Evolutionary conservation across 768 basidiomycete genomes (phyloP).

Genomic region (Mycena albidolilacea): DNA sequence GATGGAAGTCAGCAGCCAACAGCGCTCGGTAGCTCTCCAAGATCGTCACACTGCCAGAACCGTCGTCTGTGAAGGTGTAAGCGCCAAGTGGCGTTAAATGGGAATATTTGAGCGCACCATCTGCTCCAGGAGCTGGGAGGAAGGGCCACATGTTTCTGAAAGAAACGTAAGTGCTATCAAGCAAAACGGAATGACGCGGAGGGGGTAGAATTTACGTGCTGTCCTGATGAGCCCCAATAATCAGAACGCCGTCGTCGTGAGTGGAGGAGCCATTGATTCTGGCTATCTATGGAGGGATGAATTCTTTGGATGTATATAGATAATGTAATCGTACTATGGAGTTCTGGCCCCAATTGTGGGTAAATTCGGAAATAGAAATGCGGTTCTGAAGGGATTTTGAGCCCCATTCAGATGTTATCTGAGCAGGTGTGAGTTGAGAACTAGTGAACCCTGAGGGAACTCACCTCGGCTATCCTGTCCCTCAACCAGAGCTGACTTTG

Average conservation of each 20-base stretch:
- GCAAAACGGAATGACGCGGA: constrained; percentile 17
- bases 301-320: constrained; percentile 24
- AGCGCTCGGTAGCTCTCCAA: constrained; percentile 83
- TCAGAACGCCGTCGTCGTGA: constrained; percentile 72
- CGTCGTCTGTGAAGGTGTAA: constrained; percentile 69
- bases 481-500: constrained; percentile 87
- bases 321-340: constrained; percentile 64
- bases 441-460: constrained; percentile 20
- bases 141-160: constrained; percentile 88
- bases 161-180: constrained; percentile 36
- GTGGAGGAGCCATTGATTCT: constrained; percentile 81
- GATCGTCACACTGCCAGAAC: constrained; percentile 85
- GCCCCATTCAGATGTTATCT: constrained; percentile 79
- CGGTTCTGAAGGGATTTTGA: constrained; percentile 66
- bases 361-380: constrained; percentile 81
- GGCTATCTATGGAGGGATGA: constrained; percentile 66
- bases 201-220: constrained; percentile 56
- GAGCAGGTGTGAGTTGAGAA: constrained; percentile 28
- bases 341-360: constrained; percentile 90
- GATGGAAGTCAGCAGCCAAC: constrained; percentile 77
- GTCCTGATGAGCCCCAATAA: constrained; percentile 89
- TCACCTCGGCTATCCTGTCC: constrained; percentile 75
- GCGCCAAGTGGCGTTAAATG: constrained; percentile 32
- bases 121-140: constrained; percentile 78
- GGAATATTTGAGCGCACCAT: constrained; percentile 53